Conservation (phyloP, 441 rosid species). For the Erysimum cheiri region DNA sequence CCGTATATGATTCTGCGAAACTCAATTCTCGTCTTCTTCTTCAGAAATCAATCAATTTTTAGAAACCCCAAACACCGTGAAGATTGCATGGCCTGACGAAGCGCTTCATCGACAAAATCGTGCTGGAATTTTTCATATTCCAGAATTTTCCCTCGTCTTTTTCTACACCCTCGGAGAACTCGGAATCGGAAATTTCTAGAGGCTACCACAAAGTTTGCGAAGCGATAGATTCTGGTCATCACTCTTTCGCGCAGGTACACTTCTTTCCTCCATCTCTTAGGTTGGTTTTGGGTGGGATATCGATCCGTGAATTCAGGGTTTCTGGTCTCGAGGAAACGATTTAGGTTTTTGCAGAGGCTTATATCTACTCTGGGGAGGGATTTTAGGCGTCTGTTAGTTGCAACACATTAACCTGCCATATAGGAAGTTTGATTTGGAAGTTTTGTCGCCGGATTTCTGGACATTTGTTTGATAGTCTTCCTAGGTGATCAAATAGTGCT, state of each 20-base stretch:
- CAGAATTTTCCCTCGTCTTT: background rate
- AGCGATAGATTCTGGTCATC: background rate
- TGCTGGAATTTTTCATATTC: background rate
- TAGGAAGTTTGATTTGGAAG: background rate
- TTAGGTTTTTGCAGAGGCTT: constrained; percentile 24
- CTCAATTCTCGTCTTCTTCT: background rate
- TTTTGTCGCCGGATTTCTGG: background rate
- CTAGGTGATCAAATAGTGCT: background rate
- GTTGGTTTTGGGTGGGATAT: background rate
- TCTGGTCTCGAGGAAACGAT: constrained; percentile 18
- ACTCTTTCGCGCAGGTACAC: constrained; percentile 13
- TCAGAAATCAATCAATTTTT: background rate
- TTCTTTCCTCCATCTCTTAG: constrained; percentile 21
- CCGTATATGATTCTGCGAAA: background rate
- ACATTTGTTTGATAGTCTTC: constrained; percentile 1
- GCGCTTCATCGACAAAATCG: constrained; percentile 6
- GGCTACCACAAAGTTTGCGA: constrained; percentile 1
- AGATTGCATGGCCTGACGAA: constrained; percentile 8
- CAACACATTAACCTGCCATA: background rate
- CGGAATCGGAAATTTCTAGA: background rate
- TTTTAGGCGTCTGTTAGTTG: constrained; percentile 16
- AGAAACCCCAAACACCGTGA: background rate
- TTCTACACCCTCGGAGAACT: background rate
- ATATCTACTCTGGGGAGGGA: background rate
- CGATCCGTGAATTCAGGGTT: constrained; percentile 14